Evolutionary conservation across 1,284 basidiomycete genomes (phyloP).

Genomic region (Phylloporus gajari): DNA sequence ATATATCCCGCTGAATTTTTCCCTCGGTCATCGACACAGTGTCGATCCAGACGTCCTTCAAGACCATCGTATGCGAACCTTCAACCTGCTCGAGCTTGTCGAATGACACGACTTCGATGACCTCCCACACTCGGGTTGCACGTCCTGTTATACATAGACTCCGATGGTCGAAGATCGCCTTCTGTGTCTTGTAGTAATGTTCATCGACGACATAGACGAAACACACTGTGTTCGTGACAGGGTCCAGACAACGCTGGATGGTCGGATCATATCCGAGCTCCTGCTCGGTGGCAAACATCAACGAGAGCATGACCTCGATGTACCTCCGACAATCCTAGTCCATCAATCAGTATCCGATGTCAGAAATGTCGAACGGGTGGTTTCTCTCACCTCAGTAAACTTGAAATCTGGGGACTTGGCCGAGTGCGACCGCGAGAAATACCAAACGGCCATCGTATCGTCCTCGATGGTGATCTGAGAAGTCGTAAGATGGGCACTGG

Average conservation of each 20-base stretch:
- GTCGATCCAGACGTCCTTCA: neutral
- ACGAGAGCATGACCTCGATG: neutral
- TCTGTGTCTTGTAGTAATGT: neutral
- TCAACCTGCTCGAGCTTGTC: neutral
- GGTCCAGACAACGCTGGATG: neutral
- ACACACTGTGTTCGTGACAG: neutral
- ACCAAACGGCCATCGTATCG: neutral
- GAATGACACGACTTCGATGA: neutral
- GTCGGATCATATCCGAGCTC: neutral
- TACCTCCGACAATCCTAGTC: neutral
- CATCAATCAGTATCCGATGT: neutral
- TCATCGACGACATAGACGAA: neutral
- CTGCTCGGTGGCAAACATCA: slow-evolving; percentile 1
- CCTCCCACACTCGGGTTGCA: neutral
- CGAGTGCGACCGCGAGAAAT: neutral
- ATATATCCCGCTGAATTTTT: neutral
- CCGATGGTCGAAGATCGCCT: neutral
- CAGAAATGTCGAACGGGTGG: neutral
- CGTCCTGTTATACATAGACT: neutral
- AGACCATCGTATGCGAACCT: neutral
- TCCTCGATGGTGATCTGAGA: neutral
- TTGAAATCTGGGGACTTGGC: neutral
- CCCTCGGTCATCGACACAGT: neutral
- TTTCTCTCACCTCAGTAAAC: neutral
- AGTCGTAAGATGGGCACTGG: neutral